Evolutionary conservation across 2,329 filamentous ascomycete species (phyloP).

Genomic region (Pseudogymnoascus sp.): DNA sequence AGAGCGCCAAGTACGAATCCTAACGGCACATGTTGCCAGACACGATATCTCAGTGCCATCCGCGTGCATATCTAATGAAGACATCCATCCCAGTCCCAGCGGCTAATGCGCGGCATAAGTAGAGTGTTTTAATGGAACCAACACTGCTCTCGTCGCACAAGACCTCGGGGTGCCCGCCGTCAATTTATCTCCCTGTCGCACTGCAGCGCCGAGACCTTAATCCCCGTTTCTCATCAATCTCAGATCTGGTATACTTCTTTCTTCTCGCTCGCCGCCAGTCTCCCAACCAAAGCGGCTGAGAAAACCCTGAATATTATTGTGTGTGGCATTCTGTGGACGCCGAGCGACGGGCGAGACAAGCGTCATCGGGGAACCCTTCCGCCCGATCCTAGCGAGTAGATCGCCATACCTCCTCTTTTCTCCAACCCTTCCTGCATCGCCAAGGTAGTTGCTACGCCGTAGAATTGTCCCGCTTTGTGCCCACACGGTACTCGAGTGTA

Average conservation of each 20-base stretch:
- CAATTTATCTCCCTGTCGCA: conserved; percentile 1
- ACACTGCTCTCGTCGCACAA: not conserved
- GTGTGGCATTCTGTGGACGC: not conserved
- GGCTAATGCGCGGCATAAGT: not conserved
- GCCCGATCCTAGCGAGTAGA: conserved; percentile 3
- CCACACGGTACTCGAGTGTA: not conserved
- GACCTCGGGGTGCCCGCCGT: not conserved
- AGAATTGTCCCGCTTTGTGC: not conserved
- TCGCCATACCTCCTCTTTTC: not conserved
- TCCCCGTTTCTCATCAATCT: conserved; percentile 1
- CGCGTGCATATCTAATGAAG: not conserved
- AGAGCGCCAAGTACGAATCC: not conserved
- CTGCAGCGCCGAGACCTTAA: not conserved
- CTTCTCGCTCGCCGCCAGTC: not conserved
- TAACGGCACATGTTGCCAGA: not conserved
- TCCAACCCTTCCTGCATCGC: not conserved
- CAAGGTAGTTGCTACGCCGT: not conserved
- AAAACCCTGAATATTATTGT: not conserved
- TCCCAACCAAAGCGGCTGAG: not conserved
- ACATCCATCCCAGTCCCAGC: not conserved
- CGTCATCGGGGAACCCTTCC: not conserved
- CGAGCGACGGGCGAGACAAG: not conserved
- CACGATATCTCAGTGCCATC: not conserved
- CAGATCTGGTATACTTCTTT: not conserved
- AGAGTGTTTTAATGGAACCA: not conserved